Conservation (phyloP, 2,329 filamentous ascomycete species). For the Ceratocystis cubensis region DNA sequence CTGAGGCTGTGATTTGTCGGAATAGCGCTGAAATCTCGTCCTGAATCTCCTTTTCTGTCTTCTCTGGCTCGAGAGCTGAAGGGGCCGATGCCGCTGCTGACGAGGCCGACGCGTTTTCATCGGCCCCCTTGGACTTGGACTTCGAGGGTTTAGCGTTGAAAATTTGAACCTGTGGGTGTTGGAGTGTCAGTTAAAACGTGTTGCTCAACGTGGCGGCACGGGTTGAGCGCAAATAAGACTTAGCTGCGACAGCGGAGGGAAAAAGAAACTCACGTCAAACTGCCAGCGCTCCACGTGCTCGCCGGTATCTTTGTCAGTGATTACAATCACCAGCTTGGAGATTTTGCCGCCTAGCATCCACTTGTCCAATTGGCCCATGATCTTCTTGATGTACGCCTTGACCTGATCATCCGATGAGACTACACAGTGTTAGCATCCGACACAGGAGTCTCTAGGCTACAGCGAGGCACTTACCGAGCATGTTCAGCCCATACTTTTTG, state of each 20-base stretch:
- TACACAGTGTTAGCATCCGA: constrained; percentile 26
- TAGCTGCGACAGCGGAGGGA: not conserved
- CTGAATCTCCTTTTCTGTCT: constrained; percentile 89
- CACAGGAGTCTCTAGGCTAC: not conserved
- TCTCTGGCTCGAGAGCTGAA: constrained; percentile 41
- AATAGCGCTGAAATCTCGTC: constrained; percentile 93
- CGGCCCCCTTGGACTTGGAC: constrained; percentile 38
- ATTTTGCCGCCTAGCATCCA: constrained; percentile 98
- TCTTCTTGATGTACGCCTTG: constrained; percentile 97
- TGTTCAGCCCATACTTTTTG: constrained; percentile 98
- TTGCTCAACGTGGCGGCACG: not conserved
- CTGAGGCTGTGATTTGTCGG: constrained; percentile 92
- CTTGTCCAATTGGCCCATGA: constrained; percentile 93
- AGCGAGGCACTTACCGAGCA: constrained; percentile 53
- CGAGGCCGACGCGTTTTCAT: constrained; percentile 48
- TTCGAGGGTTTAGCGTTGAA: constrained; percentile 30
- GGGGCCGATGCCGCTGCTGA: constrained; percentile 17
- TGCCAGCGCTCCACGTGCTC: constrained; percentile 97
- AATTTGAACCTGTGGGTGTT: constrained; percentile 30
- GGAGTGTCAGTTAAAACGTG: not conserved
- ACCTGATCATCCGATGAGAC: constrained; percentile 96
- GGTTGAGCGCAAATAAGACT: not conserved
- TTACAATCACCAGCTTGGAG: constrained; percentile 89
- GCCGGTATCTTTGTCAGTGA: constrained; percentile 92
- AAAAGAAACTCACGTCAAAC: constrained; percentile 57